phyloP scores from a whole-genome alignment of 352 stramenopile species.

The Pythium coloratum region DNA sequence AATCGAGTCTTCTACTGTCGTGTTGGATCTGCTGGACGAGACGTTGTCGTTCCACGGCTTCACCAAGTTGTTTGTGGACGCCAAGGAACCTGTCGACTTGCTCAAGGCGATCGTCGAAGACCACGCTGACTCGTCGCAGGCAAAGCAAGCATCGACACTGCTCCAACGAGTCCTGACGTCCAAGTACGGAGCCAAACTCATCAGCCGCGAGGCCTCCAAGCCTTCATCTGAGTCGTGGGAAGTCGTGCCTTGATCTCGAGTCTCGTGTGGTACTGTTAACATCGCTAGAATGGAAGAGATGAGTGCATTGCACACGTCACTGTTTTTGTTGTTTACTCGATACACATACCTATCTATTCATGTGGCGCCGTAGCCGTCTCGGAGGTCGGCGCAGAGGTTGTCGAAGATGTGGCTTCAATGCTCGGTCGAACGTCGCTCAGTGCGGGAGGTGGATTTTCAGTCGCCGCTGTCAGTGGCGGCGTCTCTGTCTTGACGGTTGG shows the following conservation, averaged over 20 bases:
- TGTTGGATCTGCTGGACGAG: no score
- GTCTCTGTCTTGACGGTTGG: not conserved
- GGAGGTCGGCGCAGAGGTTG: not conserved
- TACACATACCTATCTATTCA: not conserved
- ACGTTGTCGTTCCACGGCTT: no score
- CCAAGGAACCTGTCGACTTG: no score
- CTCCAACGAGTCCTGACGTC: no score
- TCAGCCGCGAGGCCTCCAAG: not conserved
- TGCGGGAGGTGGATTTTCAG: not conserved
- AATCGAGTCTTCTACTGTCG: no score
- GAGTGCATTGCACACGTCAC: not conserved
- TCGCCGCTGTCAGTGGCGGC: not conserved
- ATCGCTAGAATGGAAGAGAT: not conserved
- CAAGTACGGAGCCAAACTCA: not conserved
- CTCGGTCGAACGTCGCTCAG: not conserved
- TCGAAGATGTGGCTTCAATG: not conserved
- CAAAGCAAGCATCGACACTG: no score
- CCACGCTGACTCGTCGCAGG: no score
- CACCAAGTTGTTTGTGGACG: no score
- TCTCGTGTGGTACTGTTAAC: no score
- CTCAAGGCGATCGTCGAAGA: no score
- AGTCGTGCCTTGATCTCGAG: not conserved
- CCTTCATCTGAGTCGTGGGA: not conserved
- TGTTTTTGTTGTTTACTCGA: not conserved
- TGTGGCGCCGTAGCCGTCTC: not conserved